phyloP scores from a whole-genome alignment of 768 basidiomycete species.

The Amanita molliuscula region DNA sequence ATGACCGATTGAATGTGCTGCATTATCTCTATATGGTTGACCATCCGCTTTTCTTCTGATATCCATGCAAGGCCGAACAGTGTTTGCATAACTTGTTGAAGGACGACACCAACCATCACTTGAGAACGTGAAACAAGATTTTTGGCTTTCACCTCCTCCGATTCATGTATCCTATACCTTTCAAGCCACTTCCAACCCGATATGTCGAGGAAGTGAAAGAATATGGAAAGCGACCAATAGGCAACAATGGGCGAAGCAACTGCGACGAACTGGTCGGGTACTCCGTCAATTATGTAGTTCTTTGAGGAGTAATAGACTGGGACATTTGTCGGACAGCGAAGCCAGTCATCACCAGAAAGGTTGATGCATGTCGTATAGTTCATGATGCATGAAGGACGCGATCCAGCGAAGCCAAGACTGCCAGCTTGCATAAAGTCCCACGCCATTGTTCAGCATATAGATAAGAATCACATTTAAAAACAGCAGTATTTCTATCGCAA shows the following conservation, averaged over 20 bases:
- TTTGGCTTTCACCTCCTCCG: constrained; percentile 59
- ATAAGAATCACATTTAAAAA: neutral
- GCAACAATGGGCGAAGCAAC: constrained; percentile 66
- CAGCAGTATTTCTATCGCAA: no score
- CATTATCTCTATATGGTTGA: constrained; percentile 32
- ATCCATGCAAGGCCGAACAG: constrained; percentile 61
- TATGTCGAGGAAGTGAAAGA: constrained; percentile 80
- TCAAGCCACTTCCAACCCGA: constrained; percentile 71
- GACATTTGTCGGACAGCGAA: constrained; percentile 24
- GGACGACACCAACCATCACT: constrained; percentile 71
- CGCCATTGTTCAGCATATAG: neutral
- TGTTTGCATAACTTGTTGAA: constrained; percentile 86
- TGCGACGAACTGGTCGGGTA: constrained; percentile 66
- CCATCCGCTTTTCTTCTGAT: constrained; percentile 25
- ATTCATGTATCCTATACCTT: constrained; percentile 81
- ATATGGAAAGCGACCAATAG: constrained; percentile 75
- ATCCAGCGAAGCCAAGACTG: no score
- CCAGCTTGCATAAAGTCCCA: no score
- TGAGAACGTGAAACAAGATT: constrained; percentile 65
- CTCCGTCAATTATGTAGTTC: constrained; percentile 34
- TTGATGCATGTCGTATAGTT: constrained; percentile 27
- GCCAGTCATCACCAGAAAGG: constrained; percentile 21
- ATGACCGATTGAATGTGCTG: constrained; percentile 30
- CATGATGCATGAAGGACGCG: constrained; percentile 20
- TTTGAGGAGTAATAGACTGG: constrained; percentile 50